These are phyloP conservation scores for Tilletia walkeri DNA, from an alignment of 1,284 basidiomycete species.

Conservation along the genomic window DNA sequence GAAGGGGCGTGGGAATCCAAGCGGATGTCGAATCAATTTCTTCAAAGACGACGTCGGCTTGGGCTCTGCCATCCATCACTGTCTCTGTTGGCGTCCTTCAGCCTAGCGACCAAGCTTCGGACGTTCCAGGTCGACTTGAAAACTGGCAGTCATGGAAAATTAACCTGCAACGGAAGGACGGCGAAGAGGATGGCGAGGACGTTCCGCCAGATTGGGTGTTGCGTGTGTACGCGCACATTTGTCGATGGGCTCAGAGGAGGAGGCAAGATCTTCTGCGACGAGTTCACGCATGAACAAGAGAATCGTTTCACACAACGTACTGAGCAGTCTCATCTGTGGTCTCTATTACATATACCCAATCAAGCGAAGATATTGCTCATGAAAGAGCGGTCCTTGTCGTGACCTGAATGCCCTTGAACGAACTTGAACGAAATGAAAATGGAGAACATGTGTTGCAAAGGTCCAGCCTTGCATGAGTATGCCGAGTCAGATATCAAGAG, in stretches of 20 bases:
- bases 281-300: not conserved
- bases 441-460: too few species aligned
- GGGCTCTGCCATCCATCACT: not conserved
- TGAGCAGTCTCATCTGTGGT: too few species aligned
- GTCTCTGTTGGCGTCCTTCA: not conserved
- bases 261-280: conserved; percentile 10
- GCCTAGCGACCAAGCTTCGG: not conserved
- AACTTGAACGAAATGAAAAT: too few species aligned
- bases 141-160: conserved; percentile 6
- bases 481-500: too few species aligned
- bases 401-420: too few species aligned
- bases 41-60: not conserved
- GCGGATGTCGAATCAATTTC: not conserved
- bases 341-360: not conserved
- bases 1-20: conserved; percentile 1
- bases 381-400: too few species aligned
- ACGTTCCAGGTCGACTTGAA: not conserved
- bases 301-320: not conserved
- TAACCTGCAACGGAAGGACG: not conserved
- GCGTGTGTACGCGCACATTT: conserved; percentile 8
- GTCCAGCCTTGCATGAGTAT: too few species aligned
- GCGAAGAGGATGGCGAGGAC: not conserved
- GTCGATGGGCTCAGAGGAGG: conserved; percentile 11
- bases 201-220: conserved; percentile 11
- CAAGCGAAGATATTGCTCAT: too few species aligned